Percentiles rank a stretch among this genome's conserved stretches.
Conservation (phyloP, 768 basidiomycete species). For the Chlorophyllum brunneum region DNA sequence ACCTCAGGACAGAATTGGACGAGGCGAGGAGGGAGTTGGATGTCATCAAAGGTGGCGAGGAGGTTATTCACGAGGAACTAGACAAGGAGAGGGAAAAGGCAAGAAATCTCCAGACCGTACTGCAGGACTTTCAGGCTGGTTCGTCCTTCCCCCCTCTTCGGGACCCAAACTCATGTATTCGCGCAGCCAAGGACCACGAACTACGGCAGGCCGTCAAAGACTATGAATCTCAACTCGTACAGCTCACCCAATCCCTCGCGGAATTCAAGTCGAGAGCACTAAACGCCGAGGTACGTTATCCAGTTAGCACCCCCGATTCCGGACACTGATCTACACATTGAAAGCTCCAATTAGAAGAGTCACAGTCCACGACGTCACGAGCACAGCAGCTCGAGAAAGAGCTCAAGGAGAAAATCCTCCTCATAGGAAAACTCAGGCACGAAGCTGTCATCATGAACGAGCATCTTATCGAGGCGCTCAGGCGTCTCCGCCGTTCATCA, state of each 20-base stretch:
- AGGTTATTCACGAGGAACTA: conserved; percentile 52
- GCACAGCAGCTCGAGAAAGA: conserved; percentile 82
- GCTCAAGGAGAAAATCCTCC: conserved; percentile 90
- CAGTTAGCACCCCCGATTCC: not conserved
- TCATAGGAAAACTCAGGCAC: conserved; percentile 93
- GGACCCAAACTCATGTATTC: not conserved
- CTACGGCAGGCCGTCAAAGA: conserved; percentile 81
- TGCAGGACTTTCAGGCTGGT: conserved; percentile 96
- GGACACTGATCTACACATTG: conserved; percentile 6
- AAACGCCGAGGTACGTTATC: conserved; percentile 71
- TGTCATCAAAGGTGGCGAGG: conserved; percentile 55
- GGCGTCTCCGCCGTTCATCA: conserved; percentile 82
- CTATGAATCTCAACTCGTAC: conserved; percentile 68
- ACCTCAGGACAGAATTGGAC: conserved; percentile 55
- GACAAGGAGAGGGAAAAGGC: conserved; percentile 71
- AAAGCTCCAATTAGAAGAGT: conserved; percentile 75
- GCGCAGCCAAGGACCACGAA: conserved; percentile 84
- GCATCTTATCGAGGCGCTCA: conserved; percentile 96
- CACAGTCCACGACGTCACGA: conserved; percentile 57
- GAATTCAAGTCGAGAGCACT: conserved; percentile 88
- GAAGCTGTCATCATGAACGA: conserved; percentile 98
- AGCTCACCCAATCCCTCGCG: conserved; percentile 73
- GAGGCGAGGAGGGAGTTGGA: conserved; percentile 62
- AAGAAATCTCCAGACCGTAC: conserved; percentile 83
- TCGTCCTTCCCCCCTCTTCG: conserved; percentile 27